Conservation (phyloP, 164 flowering plant species). For the Tetrastigma voinierianum region DNA sequence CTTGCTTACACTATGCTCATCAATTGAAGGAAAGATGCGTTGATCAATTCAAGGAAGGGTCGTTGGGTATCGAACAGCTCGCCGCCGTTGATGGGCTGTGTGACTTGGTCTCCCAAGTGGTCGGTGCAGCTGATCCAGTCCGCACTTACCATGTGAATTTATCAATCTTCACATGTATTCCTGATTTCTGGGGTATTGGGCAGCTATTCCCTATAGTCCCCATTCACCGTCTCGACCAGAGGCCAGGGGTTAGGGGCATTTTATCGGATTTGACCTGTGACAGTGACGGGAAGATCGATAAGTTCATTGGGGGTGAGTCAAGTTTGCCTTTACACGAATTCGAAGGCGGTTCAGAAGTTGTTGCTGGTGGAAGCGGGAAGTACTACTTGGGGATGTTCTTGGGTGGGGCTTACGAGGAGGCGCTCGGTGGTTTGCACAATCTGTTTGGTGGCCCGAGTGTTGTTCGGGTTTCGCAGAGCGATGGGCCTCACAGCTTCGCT, state of each 20-base stretch:
- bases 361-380: conserved; percentile 28
- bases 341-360: conserved; percentile 31
- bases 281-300: conserved; percentile 93
- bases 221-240: conserved; percentile 73
- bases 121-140: conserved; percentile 54
- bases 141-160: conserved; percentile 85
- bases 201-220: conserved; percentile 94
- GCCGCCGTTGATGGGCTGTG: conserved; percentile 85
- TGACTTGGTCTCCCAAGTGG: conserved; percentile 50
- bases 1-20: conserved; percentile 62
- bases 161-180: conserved; percentile 88
- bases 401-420: conserved; percentile 99
- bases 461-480: conserved; percentile 82
- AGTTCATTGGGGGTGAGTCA: conserved; percentile 85
- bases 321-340: conserved; percentile 85
- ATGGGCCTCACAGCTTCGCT: conserved; percentile 91
- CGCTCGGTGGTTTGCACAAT: conserved; percentile 97
- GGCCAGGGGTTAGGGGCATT: conserved; percentile 68
- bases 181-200: conserved; percentile 94
- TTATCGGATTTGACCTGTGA: conserved; percentile 95
- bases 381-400: conserved; percentile 96
- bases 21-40: conserved; percentile 77
- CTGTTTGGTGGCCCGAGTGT: conserved; percentile 96
- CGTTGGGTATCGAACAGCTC: conserved; percentile 69
- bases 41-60: conserved; percentile 88